Percentiles rank a stretch among this genome's conserved stretches.
These are phyloP conservation scores for Talaromyces sp. DNA, from an alignment of 2,329 filamentous ascomycete genomes.

Conservation along the genomic window DNA sequence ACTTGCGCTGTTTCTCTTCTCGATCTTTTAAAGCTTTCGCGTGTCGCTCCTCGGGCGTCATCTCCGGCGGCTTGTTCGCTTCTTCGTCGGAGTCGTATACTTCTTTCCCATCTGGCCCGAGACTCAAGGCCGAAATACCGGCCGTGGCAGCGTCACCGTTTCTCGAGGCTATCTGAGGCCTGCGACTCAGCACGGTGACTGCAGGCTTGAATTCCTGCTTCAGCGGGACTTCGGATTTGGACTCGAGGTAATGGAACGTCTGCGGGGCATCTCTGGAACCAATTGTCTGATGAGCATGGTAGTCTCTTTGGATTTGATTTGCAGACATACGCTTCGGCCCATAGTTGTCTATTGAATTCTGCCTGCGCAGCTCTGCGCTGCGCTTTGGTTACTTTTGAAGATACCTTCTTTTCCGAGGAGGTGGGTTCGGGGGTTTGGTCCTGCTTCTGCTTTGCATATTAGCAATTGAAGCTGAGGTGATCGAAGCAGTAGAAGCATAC, in stretches of 20 bases:
- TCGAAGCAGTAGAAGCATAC: slow-evolving; percentile 32
- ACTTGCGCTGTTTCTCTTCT: slow-evolving; percentile 84
- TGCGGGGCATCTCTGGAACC: slow-evolving; percentile 62
- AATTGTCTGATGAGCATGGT: not conserved
- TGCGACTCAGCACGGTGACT: slow-evolving; percentile 79
- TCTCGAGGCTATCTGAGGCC: slow-evolving; percentile 61
- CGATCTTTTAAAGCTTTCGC: slow-evolving; percentile 70
- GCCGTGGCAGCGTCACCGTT: slow-evolving; percentile 37
- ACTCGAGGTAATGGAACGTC: slow-evolving; percentile 68
- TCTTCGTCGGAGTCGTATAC: slow-evolving; percentile 57
- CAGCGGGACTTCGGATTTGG: slow-evolving; percentile 57
- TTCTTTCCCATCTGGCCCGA: slow-evolving; percentile 48
- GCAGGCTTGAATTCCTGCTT: slow-evolving; percentile 71
- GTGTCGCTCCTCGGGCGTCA: slow-evolving; percentile 69
- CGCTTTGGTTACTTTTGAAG: slow-evolving; percentile 60
- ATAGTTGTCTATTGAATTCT: slow-evolving; percentile 77
- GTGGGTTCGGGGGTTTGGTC: slow-evolving; percentile 28
- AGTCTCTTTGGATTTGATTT: not conserved
- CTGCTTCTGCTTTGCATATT: slow-evolving; percentile 30
- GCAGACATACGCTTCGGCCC: slow-evolving; percentile 70
- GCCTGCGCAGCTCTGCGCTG: slow-evolving; percentile 74
- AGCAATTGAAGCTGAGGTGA: not conserved
- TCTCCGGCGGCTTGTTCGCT: slow-evolving; percentile 56
- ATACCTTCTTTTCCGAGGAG: slow-evolving; percentile 39
- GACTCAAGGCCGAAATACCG: slow-evolving; percentile 42